phyloP scores from a whole-genome alignment of 148 eudicot genomes.

The Cornus kousa region DNA sequence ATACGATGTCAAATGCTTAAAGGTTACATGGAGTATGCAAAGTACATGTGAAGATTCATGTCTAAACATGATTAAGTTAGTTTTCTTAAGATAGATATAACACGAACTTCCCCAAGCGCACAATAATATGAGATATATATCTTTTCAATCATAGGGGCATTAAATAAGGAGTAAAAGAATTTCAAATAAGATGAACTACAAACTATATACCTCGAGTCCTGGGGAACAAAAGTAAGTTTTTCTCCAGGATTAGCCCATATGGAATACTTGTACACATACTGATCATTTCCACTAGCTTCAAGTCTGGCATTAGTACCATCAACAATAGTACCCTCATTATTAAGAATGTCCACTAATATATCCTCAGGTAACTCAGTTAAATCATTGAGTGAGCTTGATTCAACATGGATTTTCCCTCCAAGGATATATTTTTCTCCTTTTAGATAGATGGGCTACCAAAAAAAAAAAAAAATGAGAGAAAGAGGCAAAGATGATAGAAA shows the following conservation, averaged over 20 bases:
- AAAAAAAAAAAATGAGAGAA: slow-evolving; percentile 18
- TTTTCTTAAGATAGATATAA: slow-evolving; percentile 1
- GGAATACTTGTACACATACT: slow-evolving; percentile 63
- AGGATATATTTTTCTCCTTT: slow-evolving; percentile 85
- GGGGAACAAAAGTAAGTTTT: slow-evolving; percentile 64
- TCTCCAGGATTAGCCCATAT: slow-evolving; percentile 83
- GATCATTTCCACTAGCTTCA: slow-evolving; percentile 37
- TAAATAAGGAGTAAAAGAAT: not conserved
- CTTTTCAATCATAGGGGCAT: not conserved
- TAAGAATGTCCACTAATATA: slow-evolving; percentile 53
- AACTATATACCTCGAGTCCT: slow-evolving; percentile 57
- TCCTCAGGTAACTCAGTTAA: slow-evolving; percentile 45
- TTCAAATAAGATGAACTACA: not conserved
- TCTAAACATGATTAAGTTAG: not conserved
- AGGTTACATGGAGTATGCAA: not conserved
- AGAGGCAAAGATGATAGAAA: slow-evolving; percentile 14
- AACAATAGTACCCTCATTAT: slow-evolving; percentile 38
- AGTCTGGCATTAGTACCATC: slow-evolving; percentile 56
- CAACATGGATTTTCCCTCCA: slow-evolving; percentile 65
- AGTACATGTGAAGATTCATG: not conserved
- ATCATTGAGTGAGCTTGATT: slow-evolving; percentile 36
- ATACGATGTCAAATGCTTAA: not conserved
- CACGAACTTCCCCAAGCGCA: not conserved
- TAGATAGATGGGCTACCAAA: slow-evolving; percentile 66
- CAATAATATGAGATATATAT: not conserved